Base-by-base conservation (phyloP, 257 asterid genomes). In the Ballota nigra region DNA sequence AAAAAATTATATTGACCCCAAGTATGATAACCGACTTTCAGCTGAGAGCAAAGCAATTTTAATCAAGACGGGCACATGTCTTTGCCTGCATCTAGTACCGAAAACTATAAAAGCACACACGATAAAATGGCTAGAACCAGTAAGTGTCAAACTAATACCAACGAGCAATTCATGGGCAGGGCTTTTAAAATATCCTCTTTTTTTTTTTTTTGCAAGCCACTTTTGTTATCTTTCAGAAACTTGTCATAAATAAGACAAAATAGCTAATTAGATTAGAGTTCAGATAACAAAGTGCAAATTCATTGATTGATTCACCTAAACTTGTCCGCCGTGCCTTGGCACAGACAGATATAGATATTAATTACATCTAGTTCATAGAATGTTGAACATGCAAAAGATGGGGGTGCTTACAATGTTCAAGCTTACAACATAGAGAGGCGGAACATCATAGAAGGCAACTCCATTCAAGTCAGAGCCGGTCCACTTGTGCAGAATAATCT, bases 391-490 rank as follows among this genome's bases (percentile, higher is more conserved):
- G 75, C 55, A 45, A 58, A 74, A 26, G 40, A 22, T 60, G 29
- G 28, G 15, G 68, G 71, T 40, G 69, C 98, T 4, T 88, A 94
- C 99, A 73, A 88, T 94, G 81, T 94, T 94, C 81, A 94, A 83
- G 97, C 99, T 94, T 84, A 91, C 97, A 52, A 89, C 99, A 84
- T 94, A 82, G 72, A 94, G 97, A 68, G 99, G 99, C n/a, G 99
- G 97, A 49, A 84, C 93, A 62, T 94, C 99, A 72, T 71, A 80
- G 86, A 94, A 94, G 74, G 99, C 97, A 80, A 94, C 91, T 0
- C 91, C 92, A 77, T 83, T 89, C 81, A 94, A 78, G 62, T 94
- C 99, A 7, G 97, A 87, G 53, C 99, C 98, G 33, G 97, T 94
- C 99, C 99, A 94, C 81, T 89, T 84, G 83, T 94, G 98, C 75